These are phyloP conservation scores for Acacia melanoxylon DNA, from an alignment of 306 rosid genomes.

Conservation along the genomic window DNA sequence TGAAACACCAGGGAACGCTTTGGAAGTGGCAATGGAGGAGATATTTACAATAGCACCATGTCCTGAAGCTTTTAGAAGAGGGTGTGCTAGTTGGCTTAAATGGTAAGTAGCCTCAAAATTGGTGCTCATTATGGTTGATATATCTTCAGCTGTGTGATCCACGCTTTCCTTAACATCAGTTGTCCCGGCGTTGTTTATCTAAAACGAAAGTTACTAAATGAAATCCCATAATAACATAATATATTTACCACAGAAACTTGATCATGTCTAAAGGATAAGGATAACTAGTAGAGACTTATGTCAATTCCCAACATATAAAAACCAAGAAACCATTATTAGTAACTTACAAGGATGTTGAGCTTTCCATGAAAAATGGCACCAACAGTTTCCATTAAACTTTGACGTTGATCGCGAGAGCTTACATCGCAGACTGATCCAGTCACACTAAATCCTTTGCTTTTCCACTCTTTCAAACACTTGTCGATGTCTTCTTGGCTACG, in stretches of 20 bases:
- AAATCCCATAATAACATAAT: too few relatives aligned
- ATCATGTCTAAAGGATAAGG: background rate
- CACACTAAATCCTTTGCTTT: constrained; percentile 8
- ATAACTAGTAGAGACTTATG: background rate
- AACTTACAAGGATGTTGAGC: constrained; percentile 35
- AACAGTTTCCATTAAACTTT: constrained; percentile 16
- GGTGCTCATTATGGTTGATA: background rate
- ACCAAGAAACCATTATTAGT: background rate
- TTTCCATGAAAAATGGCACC: constrained; percentile 26
- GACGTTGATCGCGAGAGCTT: background rate
- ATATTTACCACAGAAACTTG: background rate
- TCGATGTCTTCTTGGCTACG: constrained; percentile 27
- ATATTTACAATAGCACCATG: background rate
- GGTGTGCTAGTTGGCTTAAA: background rate
- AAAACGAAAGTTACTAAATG: background rate
- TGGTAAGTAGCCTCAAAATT: background rate
- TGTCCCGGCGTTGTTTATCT: background rate
- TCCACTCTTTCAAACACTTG: constrained; percentile 33
- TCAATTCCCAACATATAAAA: background rate
- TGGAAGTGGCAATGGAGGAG: background rate
- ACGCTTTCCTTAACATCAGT: background rate
- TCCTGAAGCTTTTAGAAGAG: background rate
- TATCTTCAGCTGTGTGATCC: background rate
- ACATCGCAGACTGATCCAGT: constrained; percentile 37
- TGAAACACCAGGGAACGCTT: background rate